These are phyloP conservation scores for Schizophyllum commune DNA, from an alignment of 1,284 basidiomycete genomes.

Conservation along the genomic window DNA sequence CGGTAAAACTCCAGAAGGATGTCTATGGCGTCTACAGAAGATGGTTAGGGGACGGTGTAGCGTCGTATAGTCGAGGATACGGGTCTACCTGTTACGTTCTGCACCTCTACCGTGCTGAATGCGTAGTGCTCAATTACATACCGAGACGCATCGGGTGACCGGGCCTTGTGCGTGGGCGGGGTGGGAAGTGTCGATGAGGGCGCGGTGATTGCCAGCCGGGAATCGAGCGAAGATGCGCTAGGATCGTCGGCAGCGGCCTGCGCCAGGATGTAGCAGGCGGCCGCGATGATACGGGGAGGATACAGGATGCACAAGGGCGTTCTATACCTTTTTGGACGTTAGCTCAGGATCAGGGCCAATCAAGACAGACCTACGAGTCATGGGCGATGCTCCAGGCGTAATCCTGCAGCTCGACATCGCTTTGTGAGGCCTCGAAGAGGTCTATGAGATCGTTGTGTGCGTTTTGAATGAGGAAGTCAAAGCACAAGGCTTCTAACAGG, in stretches of 20 bases:
- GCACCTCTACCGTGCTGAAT: constrained; percentile 50
- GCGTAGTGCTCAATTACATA: constrained; percentile 59
- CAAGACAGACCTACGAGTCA: constrained; percentile 58
- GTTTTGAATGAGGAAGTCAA: constrained; percentile 82
- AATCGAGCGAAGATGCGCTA: constrained; percentile 62
- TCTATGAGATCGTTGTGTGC: constrained; percentile 73
- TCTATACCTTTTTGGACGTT: constrained; percentile 38
- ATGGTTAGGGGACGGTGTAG: constrained; percentile 8
- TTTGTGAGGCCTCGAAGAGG: constrained; percentile 39
- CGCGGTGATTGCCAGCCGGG: constrained; percentile 53
- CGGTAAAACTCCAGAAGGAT: constrained; percentile 69
- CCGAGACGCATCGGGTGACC: constrained; percentile 61
- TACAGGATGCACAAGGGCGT: constrained; percentile 70
- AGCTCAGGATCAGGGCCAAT: constrained; percentile 2
- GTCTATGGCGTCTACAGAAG: constrained; percentile 44
- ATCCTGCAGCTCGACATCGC: constrained; percentile 47
- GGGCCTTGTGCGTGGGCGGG: constrained; percentile 66
- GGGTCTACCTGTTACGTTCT: constrained; percentile 46
- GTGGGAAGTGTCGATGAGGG: constrained; percentile 62
- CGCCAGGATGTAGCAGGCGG: constrained; percentile 67
- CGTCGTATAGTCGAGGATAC: constrained; percentile 11
- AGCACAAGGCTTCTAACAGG: constrained; percentile 83
- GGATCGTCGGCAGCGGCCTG: constrained; percentile 64
- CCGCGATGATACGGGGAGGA: constrained; percentile 58
- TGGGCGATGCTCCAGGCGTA: constrained; percentile 78